Evolutionary conservation across 106 monocot species (phyloP).

Genomic region (Ottelia alismoides): DNA sequence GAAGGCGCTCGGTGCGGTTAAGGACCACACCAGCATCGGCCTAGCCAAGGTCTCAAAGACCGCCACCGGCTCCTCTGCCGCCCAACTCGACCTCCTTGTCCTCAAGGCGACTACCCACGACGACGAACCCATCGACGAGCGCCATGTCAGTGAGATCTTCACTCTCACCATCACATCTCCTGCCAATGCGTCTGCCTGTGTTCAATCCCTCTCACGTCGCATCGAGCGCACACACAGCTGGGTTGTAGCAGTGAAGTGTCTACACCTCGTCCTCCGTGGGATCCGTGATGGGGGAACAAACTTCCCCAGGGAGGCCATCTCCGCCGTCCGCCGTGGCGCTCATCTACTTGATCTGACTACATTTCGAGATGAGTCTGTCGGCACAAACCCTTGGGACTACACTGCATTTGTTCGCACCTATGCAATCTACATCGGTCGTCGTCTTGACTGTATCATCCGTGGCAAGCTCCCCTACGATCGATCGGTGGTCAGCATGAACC

Average conservation of each 20-base stretch:
- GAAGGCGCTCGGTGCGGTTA: conserved; percentile 34
- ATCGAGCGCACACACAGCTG: conserved; percentile 40
- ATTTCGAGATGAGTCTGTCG: conserved; percentile 22
- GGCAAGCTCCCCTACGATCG: conserved; percentile 24
- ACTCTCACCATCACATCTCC: conserved; percentile 29
- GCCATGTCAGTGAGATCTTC: conserved; percentile 19
- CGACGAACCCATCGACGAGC: conserved; percentile 29
- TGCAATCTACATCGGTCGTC: conserved; percentile 45
- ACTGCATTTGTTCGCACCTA: conserved; percentile 50
- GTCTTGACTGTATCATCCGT: conserved; percentile 23
- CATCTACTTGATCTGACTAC: conserved; percentile 39
- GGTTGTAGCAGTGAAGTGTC: conserved; percentile 63
- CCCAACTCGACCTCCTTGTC: conserved; percentile 36
- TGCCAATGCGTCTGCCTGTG: conserved; percentile 12
- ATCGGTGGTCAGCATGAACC: neutral
- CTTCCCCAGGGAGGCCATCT: conserved; percentile 29
- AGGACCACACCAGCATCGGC: conserved; percentile 62
- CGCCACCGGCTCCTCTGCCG: conserved; percentile 4
- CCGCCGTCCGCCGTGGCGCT: neutral
- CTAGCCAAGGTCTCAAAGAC: conserved; percentile 26
- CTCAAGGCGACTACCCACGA: conserved; percentile 68
- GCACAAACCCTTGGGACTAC: conserved; percentile 41
- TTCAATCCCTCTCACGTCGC: conserved; percentile 30
- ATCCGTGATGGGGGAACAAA: conserved; percentile 28
- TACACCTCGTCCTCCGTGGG: conserved; percentile 20